Base-by-base conservation (phyloP, 108 stramenopile genomes). In the Chaetoceros tenuissimus region DNA sequence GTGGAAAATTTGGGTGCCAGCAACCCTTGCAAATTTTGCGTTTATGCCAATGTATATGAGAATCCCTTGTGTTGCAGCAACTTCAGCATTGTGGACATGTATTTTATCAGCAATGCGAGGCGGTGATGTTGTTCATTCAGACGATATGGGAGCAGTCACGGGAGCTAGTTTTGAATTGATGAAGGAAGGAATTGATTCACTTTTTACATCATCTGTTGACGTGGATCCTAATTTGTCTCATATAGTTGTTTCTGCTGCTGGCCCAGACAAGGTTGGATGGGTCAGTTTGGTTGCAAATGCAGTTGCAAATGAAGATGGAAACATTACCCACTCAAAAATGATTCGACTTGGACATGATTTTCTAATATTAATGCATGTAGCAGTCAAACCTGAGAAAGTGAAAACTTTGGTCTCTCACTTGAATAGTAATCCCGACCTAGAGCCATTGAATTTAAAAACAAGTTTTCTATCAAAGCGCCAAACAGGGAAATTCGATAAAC, bases 1-100 rank as follows among this genome's bases (percentile, higher is more conserved):
- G 19, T 89, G 91, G 87, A 88, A 85, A 48, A 66, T 94, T 23
- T 94, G 92, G 92, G 81, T 94, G 3, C 92, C 92, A 5, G 70
- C 72, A 20, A 90, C 84, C 24, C 40, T 84, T 3, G 23, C 89
- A 26, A 94, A 94, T 57, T 94, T 94, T 82, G 78, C 84, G n/a
- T 94, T 94, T 62, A 87, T 86, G 85, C 92, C 92, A 23, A 90
- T 94, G 88, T 85, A 84, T 69, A 62, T 69, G 16, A 76, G 92
- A 40, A 84, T 94, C 63, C 89, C 89, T 22, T 84, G 71, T 66
- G 85, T 82, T 16, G 92, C 92, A 0, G 76, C 67, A n/a, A 83
- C 84, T 2, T 87, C 85, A 2, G 48, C 90, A 27, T 31, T 90
- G 7, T 94, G 92, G 92, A 94, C 88, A 3, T 72, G 72, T 51